These are phyloP conservation scores for Lentinula edodes DNA, from an alignment of 768 basidiomycete species.

Conservation along the genomic window DNA sequence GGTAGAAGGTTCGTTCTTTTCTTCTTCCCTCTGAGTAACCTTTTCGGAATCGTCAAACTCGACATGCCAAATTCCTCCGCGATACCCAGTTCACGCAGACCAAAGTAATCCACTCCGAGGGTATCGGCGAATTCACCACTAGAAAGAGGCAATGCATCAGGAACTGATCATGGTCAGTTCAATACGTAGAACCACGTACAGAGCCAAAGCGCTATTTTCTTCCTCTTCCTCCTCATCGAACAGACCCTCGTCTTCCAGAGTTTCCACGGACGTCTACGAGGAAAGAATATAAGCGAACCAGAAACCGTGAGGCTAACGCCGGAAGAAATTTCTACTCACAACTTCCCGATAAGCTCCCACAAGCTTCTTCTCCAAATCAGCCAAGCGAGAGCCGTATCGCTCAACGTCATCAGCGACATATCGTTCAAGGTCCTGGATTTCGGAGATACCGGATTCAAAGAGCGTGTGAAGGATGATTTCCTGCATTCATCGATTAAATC, in stretches of 20 bases:
- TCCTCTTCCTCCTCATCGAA: conserved; percentile 47
- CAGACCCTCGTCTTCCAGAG: conserved; percentile 45
- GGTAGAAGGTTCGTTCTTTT: conserved; percentile 31
- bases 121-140: conserved; percentile 86
- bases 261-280: conserved; percentile 34
- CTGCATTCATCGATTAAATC: conserved; percentile 30
- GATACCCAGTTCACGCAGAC: conserved; percentile 82
- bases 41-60: conserved; percentile 73
- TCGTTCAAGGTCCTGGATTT: conserved; percentile 73
- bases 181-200: conserved; percentile 23
- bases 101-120: conserved; percentile 91
- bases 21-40: conserved; percentile 63
- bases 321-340: conserved; percentile 35
- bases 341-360: conserved; percentile 77
- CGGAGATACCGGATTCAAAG: conserved; percentile 82
- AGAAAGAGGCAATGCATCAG: not conserved
- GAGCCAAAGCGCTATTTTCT: conserved; percentile 33
- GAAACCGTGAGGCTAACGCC: not conserved
- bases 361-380: conserved; percentile 83
- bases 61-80: conserved; percentile 80
- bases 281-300: not conserved
- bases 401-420: conserved; percentile 89
- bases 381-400: conserved; percentile 69
- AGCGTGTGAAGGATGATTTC: conserved; percentile 91
- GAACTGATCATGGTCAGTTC: not conserved